Evolutionary conservation across 805 yeast species (phyloP).

Genomic region (Candida bentonensis): DNA sequence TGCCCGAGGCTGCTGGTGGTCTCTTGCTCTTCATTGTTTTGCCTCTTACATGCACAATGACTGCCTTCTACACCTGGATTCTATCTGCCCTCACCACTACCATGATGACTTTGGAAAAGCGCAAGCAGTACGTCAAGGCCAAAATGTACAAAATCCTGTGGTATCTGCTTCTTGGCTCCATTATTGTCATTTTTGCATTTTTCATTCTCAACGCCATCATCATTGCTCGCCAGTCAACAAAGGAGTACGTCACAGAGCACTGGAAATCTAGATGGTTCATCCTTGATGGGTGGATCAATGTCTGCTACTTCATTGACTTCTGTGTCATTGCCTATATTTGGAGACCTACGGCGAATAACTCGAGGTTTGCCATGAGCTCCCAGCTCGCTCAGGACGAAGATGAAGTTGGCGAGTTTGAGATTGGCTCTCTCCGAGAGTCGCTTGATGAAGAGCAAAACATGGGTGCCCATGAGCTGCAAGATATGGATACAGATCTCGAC

Average conservation of each 20-base stretch:
- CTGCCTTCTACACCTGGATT: conserved; percentile 61
- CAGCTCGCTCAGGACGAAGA: conserved; percentile 69
- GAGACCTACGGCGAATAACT: conserved; percentile 95
- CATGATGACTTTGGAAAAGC: conserved; percentile 56
- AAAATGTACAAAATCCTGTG: conserved; percentile 72
- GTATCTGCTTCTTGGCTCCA: conserved; percentile 57
- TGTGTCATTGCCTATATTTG: conserved; percentile 77
- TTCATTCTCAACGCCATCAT: conserved; percentile 56
- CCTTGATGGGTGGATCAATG: conserved; percentile 89
- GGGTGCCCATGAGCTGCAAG: neutral
- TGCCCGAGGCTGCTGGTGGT: conserved; percentile 30
- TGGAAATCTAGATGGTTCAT: conserved; percentile 89
- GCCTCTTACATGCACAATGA: conserved; percentile 59
- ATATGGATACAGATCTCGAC: neutral
- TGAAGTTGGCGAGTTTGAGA: conserved; percentile 52
- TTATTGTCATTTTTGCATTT: conserved; percentile 58
- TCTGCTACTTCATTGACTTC: conserved; percentile 74
- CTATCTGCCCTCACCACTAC: conserved; percentile 64
- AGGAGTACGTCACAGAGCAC: conserved; percentile 67
- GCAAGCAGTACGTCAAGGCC: conserved; percentile 84
- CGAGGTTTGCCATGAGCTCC: conserved; percentile 86
- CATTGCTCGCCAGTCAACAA: conserved; percentile 56
- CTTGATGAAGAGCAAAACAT: conserved; percentile 25
- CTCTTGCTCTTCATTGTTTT: conserved; percentile 46
- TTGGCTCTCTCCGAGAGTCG: conserved; percentile 35